Conservation (phyloP, 805 yeast genomes). For the Scheffersomyces lignosus region DNA sequence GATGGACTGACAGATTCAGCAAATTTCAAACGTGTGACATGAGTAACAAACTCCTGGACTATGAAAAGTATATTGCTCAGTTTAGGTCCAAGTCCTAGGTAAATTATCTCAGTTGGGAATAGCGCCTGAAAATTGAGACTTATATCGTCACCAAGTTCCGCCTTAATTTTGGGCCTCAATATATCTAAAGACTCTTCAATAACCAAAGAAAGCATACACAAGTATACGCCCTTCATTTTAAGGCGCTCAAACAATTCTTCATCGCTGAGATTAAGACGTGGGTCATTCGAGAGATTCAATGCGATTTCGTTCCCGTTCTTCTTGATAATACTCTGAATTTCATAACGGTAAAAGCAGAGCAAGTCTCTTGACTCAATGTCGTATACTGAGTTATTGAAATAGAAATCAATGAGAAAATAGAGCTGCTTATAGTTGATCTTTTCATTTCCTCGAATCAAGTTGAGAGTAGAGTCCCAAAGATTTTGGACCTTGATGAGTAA, state of each 20-base stretch:
- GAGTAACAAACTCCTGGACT: constrained; percentile 12
- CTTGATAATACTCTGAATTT: constrained; percentile 19
- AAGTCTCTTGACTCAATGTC: constrained; percentile 23
- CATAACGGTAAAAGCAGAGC: constrained; percentile 23
- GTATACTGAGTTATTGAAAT: constrained; percentile 18
- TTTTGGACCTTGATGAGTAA: constrained; percentile 20
- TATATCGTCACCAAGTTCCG: constrained; percentile 8
- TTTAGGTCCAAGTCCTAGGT: constrained; percentile 15
- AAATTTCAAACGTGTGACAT: not conserved
- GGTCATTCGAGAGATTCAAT: constrained; percentile 5
- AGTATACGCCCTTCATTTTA: constrained; percentile 24
- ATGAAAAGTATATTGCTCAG: constrained; percentile 9
- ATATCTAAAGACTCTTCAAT: constrained; percentile 31
- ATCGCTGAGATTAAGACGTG: constrained; percentile 11
- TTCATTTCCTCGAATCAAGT: constrained; percentile 17
- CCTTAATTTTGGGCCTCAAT: constrained; percentile 11
- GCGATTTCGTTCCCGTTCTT: constrained; percentile 15
- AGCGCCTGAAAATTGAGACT: constrained; percentile 13
- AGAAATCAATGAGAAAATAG: constrained; percentile 30
- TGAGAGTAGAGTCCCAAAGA: constrained; percentile 26
- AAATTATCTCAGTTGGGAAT: constrained; percentile 25
- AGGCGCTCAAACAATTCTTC: constrained; percentile 15
- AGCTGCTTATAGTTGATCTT: constrained; percentile 22
- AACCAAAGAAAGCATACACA: constrained; percentile 30
- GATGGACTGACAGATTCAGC: constrained; percentile 8